Percentiles rank a stretch among this genome's conserved stretches.
These are phyloP conservation scores for Scenedesmus sp. DNA, from an alignment of 163 green algal genomes.

Conservation along the genomic window DNA sequence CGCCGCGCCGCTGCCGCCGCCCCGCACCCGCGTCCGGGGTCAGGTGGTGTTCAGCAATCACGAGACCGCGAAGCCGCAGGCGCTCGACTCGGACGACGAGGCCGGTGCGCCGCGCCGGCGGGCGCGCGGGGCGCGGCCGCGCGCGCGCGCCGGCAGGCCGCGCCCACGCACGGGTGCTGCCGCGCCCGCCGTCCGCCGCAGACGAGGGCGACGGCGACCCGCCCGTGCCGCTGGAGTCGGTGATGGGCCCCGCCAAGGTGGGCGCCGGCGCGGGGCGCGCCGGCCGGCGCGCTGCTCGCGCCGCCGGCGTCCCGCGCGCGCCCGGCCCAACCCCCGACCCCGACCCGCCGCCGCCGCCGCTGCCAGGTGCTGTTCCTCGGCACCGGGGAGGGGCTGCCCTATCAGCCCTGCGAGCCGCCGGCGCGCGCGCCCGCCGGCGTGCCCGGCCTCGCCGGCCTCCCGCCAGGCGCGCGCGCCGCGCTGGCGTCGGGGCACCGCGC, in stretches of 20 bases:
- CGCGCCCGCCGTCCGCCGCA: not conserved
- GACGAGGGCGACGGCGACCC: not conserved
- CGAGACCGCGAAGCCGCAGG: not conserved
- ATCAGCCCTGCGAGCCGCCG: too few species aligned
- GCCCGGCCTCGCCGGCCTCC: too few species aligned
- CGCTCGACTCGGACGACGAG: not conserved
- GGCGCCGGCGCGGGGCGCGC: not conserved
- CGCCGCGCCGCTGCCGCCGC: too few species aligned
- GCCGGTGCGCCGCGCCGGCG: not conserved
- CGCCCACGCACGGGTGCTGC: not conserved
- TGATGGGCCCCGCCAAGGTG: conserved; percentile 5
- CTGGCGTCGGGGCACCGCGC: too few species aligned
- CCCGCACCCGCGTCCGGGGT: too few species aligned
- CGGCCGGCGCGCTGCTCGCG: not conserved
- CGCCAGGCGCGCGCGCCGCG: too few species aligned
- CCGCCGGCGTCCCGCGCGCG: not conserved
- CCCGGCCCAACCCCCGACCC: not conserved
- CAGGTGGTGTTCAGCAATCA: conserved; percentile 30
- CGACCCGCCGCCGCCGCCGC: not conserved
- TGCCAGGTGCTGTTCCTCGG: conserved; percentile 11
- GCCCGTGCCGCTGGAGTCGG: not conserved
- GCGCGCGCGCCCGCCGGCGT: too few species aligned
- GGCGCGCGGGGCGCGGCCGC: too few species aligned
- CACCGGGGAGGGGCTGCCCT: not conserved
- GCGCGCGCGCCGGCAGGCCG: too few species aligned